phyloP scores from a whole-genome alignment of 164 flowering plant genomes.

The Stephania japonica region DNA sequence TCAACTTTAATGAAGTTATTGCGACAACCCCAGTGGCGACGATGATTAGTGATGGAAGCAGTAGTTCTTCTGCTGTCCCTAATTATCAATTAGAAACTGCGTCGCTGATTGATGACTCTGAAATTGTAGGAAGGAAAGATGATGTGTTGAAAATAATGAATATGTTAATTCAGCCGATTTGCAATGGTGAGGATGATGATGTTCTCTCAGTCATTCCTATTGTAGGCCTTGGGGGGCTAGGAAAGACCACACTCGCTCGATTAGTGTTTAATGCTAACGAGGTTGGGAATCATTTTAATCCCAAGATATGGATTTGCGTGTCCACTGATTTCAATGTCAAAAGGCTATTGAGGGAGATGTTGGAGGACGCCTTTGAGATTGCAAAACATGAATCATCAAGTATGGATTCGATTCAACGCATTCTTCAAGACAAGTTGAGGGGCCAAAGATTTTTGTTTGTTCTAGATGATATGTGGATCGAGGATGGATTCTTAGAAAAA shows the following conservation, averaged over 20 bases:
- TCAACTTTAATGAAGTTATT: no score
- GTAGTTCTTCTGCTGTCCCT: no score
- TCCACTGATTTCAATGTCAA: background rate
- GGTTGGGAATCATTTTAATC: background rate
- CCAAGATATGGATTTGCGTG: background rate
- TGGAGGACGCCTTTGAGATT: background rate
- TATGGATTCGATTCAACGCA: background rate
- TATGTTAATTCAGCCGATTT: background rate
- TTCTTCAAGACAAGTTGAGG: background rate
- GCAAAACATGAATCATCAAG: background rate
- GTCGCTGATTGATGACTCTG: background rate
- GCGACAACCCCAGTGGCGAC: no score
- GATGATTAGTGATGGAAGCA: no score
- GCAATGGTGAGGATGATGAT: background rate
- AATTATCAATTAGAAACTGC: no score
- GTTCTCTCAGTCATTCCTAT: background rate
- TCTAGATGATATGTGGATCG: conserved; percentile 4
- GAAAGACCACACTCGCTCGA: background rate
- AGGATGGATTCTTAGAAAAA: background rate
- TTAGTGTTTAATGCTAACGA: background rate
- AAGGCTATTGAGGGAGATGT: background rate
- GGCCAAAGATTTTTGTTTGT: conserved; percentile 1
- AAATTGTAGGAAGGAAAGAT: background rate
- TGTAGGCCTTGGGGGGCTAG: background rate
- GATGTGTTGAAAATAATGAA: background rate